A percentile compares a stretch with the other conserved stretches of the same genome.
Conservation (phyloP, 306 rosid species). For the Cucurbita moschata region DNA sequence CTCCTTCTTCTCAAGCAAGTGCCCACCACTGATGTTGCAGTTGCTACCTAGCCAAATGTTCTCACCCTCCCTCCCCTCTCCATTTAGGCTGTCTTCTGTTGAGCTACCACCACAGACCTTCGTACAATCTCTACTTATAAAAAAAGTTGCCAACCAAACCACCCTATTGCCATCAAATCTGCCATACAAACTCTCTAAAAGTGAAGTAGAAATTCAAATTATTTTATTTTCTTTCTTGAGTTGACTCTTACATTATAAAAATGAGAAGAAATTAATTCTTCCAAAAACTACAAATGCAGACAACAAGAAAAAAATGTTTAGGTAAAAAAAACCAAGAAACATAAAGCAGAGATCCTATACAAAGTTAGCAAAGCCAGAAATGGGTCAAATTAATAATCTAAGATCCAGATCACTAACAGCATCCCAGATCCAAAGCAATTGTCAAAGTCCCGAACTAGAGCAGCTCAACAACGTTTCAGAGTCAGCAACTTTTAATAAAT, state of each 20-base stretch:
- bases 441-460: neutral
- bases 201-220: neutral
- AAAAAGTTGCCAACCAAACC: neutral
- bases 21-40: neutral
- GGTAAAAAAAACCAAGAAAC: neutral
- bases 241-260: neutral
- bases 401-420: neutral
- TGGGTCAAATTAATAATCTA: neutral
- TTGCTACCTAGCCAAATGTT: neutral
- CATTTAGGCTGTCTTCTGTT: neutral
- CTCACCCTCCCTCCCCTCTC: neutral
- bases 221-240: neutral
- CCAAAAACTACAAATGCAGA: neutral
- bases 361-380: neutral
- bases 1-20: neutral
- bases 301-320: neutral
- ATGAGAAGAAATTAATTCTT: neutral
- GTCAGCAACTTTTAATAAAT: no score
- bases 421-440: neutral
- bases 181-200: neutral
- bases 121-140: neutral
- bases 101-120: neutral
- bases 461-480: neutral
- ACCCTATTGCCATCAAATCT: neutral
- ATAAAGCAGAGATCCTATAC: neutral